Evolutionary conservation across 495 filamentous ascomycete genomes (phyloP).

Genomic region (Diplogelasinospora grovesii): DNA sequence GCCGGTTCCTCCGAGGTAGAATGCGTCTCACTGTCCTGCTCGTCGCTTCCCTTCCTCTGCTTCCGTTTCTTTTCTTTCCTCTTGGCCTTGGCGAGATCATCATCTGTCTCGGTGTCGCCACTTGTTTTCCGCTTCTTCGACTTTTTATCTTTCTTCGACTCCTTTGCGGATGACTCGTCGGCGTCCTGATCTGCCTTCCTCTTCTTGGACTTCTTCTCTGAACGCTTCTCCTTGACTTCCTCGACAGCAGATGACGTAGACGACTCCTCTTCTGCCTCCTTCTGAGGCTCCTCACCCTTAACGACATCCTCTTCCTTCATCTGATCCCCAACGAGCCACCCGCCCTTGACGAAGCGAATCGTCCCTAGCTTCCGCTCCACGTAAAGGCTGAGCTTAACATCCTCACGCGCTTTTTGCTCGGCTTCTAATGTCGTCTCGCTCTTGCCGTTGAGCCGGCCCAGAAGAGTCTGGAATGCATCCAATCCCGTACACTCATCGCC

Average conservation of each 20-base stretch:
- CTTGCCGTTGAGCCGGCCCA: conserved; percentile 88
- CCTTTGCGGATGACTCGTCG: too few species aligned
- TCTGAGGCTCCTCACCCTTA: neutral
- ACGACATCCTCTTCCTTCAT: conserved; percentile 15
- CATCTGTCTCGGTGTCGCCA: conserved; percentile 17
- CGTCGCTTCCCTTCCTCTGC: conserved; percentile 13
- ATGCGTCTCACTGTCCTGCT: conserved; percentile 20
- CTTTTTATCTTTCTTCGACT: conserved; percentile 36
- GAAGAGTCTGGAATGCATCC: conserved; percentile 71
- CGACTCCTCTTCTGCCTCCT: neutral
- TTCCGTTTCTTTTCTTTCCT: conserved; percentile 32
- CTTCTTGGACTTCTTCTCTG: conserved; percentile 40
- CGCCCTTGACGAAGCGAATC: conserved; percentile 76
- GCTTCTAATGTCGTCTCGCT: conserved; percentile 57
- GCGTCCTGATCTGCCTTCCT: conserved; percentile 27
- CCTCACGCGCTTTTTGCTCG: conserved; percentile 55
- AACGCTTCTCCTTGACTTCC: conserved; percentile 16
- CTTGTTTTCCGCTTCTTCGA: conserved; percentile 28
- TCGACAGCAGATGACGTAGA: conserved; percentile 8
- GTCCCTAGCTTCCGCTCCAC: conserved; percentile 61
- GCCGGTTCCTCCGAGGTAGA: too few species aligned
- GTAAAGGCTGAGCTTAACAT: conserved; percentile 60
- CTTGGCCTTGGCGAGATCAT: conserved; percentile 8
- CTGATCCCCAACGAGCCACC: conserved; percentile 63
- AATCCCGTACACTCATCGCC: conserved; percentile 73